These are phyloP conservation scores for Helotiales sp. DNA, from an alignment of 2,329 filamentous ascomycete genomes.

Conservation along the genomic window DNA sequence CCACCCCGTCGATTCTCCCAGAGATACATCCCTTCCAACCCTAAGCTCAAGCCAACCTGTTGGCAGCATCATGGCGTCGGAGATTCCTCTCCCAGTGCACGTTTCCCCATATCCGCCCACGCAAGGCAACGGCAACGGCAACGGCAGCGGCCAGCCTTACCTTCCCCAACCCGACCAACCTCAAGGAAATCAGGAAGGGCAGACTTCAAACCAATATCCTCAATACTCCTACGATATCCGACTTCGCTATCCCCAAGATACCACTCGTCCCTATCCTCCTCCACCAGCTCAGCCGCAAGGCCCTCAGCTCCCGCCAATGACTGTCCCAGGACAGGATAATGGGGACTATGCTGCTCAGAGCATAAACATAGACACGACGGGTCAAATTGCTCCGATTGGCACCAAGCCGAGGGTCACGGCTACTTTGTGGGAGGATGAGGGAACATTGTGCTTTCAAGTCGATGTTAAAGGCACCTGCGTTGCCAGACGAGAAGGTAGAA, in stretches of 20 bases:
- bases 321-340: conserved; percentile 12
- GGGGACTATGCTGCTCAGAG: conserved; percentile 24
- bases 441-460: conserved; percentile 94
- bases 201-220: conserved; percentile 30
- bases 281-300: conserved; percentile 19
- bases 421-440: conserved; percentile 96
- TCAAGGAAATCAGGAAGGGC: conserved; percentile 23
- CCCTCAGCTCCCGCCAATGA: conserved; percentile 33
- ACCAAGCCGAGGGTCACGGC: conserved; percentile 98
- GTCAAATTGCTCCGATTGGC: conserved; percentile 86
- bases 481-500: conserved; percentile 83
- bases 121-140: conserved; percentile 3
- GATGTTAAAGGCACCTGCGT: conserved; percentile 95
- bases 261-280: conserved; percentile 24
- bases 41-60: conserved; percentile 4
- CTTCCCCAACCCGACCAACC: conserved; percentile 4
- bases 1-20: not conserved
- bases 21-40: not conserved
- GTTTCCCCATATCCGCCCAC: conserved; percentile 27
- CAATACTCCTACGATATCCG: conserved; percentile 37
- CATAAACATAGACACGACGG: conserved; percentile 68
- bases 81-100: conserved; percentile 18
- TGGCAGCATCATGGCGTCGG: conserved; percentile 19
- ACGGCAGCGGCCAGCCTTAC: conserved; percentile 18
- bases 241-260: conserved; percentile 33